phyloP scores from a whole-genome alignment of 2,329 filamentous ascomycete genomes.

The Plenodomus lindquistii region DNA sequence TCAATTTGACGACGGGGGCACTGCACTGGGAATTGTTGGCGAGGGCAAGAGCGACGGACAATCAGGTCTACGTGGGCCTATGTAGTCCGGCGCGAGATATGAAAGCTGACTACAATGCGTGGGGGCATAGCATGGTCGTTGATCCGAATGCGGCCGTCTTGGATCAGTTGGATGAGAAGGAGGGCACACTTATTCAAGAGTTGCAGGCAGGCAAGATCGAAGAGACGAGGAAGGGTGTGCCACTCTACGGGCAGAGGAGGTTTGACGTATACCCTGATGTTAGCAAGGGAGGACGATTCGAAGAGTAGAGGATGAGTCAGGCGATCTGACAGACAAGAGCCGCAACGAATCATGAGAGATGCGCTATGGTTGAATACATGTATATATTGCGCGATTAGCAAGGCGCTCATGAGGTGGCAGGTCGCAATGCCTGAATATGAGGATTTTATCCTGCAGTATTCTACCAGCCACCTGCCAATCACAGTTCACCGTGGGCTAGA shows the following conservation, averaged over 20 bases:
- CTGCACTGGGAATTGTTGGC: slow-evolving; percentile 89
- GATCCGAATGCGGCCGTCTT: slow-evolving; percentile 87
- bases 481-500: too few species aligned
- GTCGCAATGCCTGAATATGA: too few species aligned
- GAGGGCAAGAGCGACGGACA: slow-evolving; percentile 84
- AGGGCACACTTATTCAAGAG: slow-evolving; percentile 71
- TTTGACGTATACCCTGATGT: slow-evolving; percentile 97
- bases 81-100: slow-evolving; percentile 88
- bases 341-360: not conserved
- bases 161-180: slow-evolving; percentile 74
- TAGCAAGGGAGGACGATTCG: slow-evolving; percentile 60
- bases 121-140: slow-evolving; percentile 85
- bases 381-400: not conserved
- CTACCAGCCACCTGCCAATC: too few species aligned
- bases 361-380: not conserved
- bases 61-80: slow-evolving; percentile 90
- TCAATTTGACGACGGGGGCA: slow-evolving; percentile 90
- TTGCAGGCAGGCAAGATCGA: slow-evolving; percentile 50
- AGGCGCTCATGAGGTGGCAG: not conserved
- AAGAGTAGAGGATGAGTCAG: slow-evolving; percentile 30
- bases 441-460: too few species aligned
- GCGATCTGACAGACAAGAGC: too few species aligned
- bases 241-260: slow-evolving; percentile 78
- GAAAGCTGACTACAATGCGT: slow-evolving; percentile 80
- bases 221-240: slow-evolving; percentile 68